These are phyloP conservation scores for Xylaria bambusicola DNA, from an alignment of 495 filamentous ascomycete species.

Conservation along the genomic window DNA sequence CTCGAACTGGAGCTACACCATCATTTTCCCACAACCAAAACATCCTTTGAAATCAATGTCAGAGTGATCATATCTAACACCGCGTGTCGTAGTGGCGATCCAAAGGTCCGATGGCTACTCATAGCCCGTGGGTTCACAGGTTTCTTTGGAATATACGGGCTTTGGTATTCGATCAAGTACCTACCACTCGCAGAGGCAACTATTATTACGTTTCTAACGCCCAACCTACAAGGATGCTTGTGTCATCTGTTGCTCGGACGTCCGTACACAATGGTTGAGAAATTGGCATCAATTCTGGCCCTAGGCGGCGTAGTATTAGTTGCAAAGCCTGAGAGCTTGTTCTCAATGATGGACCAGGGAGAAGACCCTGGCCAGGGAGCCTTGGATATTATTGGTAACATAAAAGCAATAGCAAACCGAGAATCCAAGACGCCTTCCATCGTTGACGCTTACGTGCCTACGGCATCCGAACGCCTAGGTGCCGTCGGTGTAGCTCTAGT, in stretches of 20 bases:
- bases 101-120: slow-evolving; percentile 65
- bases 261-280: slow-evolving; percentile 76
- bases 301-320: slow-evolving; percentile 84
- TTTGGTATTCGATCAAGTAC: slow-evolving; percentile 73
- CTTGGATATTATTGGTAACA: slow-evolving; percentile 27
- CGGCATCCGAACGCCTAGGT: slow-evolving; percentile 65
- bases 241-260: slow-evolving; percentile 76
- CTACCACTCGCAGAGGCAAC: slow-evolving; percentile 89
- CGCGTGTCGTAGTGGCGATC: slow-evolving; percentile 47
- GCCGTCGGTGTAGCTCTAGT: slow-evolving; percentile 75
- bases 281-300: slow-evolving; percentile 74
- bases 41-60: too few species aligned
- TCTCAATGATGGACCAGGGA: slow-evolving; percentile 29
- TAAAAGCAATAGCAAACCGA: slow-evolving; percentile 22
- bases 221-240: slow-evolving; percentile 77
- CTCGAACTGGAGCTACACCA: too few species aligned
- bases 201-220: slow-evolving; percentile 88
- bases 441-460: slow-evolving; percentile 41
- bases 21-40: too few species aligned
- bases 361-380: slow-evolving; percentile 25
- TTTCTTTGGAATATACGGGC: slow-evolving; percentile 76
- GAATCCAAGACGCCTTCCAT: slow-evolving; percentile 19
- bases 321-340: slow-evolving; percentile 69
- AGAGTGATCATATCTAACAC: neutral
- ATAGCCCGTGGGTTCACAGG: slow-evolving; percentile 70